These are phyloP conservation scores for Boletus edulis DNA, from an alignment of 768 basidiomycete species.

Conservation along the genomic window DNA sequence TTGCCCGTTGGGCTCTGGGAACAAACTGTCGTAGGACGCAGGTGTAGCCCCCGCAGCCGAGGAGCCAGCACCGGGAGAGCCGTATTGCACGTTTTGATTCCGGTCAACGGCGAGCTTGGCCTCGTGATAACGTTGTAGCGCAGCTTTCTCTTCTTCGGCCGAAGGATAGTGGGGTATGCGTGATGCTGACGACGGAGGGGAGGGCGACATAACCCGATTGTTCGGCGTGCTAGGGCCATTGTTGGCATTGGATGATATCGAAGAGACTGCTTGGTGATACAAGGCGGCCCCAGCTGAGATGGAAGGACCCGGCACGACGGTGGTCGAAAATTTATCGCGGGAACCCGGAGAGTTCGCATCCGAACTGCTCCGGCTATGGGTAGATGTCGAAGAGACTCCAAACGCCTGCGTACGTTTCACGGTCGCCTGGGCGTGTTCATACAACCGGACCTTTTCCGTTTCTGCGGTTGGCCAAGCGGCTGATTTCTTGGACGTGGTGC, in stretches of 20 bases:
- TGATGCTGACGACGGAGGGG: conserved; percentile 25
- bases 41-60: conserved; percentile 36
- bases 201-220: conserved; percentile 29
- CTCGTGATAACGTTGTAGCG: conserved; percentile 62
- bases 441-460: conserved; percentile 73
- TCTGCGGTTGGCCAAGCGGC: conserved; percentile 64
- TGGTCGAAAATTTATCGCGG: conserved; percentile 16
- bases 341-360: conserved; percentile 21
- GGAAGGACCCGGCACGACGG: conserved; percentile 14
- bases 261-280: conserved; percentile 46
- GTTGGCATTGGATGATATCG: conserved; percentile 26
- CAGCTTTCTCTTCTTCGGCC: conserved; percentile 76
- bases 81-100: conserved; percentile 42
- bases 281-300: conserved; percentile 43
- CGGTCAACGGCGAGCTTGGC: conserved; percentile 70
- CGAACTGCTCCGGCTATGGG: conserved; percentile 29
- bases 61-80: conserved; percentile 10
- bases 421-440: conserved; percentile 63
- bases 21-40: conserved; percentile 62
- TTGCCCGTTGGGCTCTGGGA: conserved; percentile 39
- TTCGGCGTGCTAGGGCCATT: conserved; percentile 16
- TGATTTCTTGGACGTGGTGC: conserved; percentile 14
- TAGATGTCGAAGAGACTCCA: conserved; percentile 26
- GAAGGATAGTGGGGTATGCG: conserved; percentile 50
- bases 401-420: conserved; percentile 56